phyloP scores from a whole-genome alignment of 164 flowering plant species.

The Litsea cubeba region DNA sequence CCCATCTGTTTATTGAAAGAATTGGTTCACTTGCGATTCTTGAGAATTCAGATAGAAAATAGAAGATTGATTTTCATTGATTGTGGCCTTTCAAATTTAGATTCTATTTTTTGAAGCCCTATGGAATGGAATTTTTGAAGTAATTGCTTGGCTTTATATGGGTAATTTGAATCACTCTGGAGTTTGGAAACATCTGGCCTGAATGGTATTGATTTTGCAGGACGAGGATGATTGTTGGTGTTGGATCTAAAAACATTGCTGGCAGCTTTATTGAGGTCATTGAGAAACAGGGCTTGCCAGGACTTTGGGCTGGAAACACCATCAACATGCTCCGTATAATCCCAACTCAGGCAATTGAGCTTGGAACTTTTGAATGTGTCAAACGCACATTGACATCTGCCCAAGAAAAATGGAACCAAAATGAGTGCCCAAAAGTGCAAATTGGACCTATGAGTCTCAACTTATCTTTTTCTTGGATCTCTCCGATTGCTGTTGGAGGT shows the following conservation, averaged over 20 bases:
- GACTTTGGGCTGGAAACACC: constrained; percentile 93
- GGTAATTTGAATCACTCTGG: background rate
- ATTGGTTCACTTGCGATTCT: too few species aligned
- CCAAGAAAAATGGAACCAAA: constrained; percentile 61
- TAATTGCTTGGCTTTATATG: background rate
- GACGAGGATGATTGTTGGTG: constrained; percentile 96
- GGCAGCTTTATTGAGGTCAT: constrained; percentile 83
- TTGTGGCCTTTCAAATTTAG: too few species aligned
- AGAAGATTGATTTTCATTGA: too few species aligned
- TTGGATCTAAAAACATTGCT: constrained; percentile 68
- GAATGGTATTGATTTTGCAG: constrained; percentile 30
- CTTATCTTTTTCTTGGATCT: constrained; percentile 74
- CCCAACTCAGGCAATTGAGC: constrained; percentile 97
- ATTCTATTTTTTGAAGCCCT: too few species aligned
- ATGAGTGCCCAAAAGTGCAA: constrained; percentile 52
- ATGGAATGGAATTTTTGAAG: too few species aligned
- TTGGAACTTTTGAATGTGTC: constrained; percentile 88
- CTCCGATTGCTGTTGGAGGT: constrained; percentile 95
- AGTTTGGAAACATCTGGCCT: background rate
- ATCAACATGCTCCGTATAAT: constrained; percentile 88
- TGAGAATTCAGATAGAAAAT: too few species aligned
- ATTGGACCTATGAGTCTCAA: constrained; percentile 49
- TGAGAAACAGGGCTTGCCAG: constrained; percentile 90
- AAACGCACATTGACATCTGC: constrained; percentile 71
- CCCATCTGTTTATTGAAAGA: too few species aligned